Conservation (phyloP, 2,329 filamentous ascomycete genomes). For the Nothophoma quercina region DNA sequence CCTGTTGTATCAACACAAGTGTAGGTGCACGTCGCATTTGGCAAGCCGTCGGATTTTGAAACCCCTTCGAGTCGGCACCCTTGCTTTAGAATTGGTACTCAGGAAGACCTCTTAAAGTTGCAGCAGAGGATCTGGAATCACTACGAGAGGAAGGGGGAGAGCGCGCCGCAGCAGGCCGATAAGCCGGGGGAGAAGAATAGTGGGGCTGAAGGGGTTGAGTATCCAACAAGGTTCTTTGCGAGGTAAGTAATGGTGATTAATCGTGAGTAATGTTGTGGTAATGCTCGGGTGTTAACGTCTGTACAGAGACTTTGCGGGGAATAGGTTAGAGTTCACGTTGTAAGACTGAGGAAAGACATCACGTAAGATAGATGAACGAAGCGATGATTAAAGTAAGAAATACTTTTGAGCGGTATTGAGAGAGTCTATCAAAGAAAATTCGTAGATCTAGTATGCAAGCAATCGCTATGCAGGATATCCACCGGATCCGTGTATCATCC, state of each 20-base stretch:
- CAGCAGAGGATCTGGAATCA: conserved; percentile 62
- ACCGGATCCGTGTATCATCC: conserved; percentile 14
- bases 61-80: conserved; percentile 59
- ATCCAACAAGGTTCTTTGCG: conserved; percentile 69
- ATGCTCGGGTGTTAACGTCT: not conserved
- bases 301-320: conserved; percentile 49
- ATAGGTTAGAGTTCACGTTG: conserved; percentile 51
- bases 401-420: too few relatives aligned
- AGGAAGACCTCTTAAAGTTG: conserved; percentile 58
- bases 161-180: conserved; percentile 64
- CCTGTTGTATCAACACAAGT: too few relatives aligned
- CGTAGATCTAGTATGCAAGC: conserved; percentile 22
- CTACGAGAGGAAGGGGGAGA: conserved; percentile 55
- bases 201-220: conserved; percentile 62
- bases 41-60: conserved; percentile 40
- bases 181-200: conserved; percentile 58
- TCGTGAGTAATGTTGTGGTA: not conserved
- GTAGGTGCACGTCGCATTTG: conserved; percentile 64
- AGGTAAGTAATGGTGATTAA: conserved; percentile 28
- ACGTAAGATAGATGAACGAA: not conserved
- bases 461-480: conserved; percentile 23
- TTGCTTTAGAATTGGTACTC: conserved; percentile 63
- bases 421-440: conserved; percentile 13
- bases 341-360: conserved; percentile 14
- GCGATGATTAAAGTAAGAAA: conserved; percentile 3